These are phyloP conservation scores for Magnaporthiopsis incrustans DNA, from an alignment of 2,329 filamentous ascomycete genomes.

Conservation along the genomic window DNA sequence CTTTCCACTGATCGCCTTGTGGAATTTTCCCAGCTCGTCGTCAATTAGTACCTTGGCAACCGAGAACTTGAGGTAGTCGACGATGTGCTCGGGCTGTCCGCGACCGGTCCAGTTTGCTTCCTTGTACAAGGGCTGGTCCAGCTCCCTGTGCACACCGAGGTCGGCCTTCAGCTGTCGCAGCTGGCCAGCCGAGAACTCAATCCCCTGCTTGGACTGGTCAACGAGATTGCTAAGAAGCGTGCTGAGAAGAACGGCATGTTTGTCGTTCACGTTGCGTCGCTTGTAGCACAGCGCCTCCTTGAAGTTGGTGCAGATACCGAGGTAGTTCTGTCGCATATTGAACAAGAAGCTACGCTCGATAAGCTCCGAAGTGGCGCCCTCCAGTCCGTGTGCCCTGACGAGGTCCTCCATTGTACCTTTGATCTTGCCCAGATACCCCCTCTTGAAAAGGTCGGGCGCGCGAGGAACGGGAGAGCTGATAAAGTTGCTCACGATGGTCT, in stretches of 20 bases:
- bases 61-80: constrained; percentile 54
- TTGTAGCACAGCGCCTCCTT: constrained; percentile 58
- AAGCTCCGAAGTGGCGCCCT: constrained; percentile 33
- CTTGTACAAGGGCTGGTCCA: constrained; percentile 37
- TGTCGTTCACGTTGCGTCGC: constrained; percentile 38
- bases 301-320: constrained; percentile 57
- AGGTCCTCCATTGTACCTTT: constrained; percentile 38
- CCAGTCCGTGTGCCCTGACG: constrained; percentile 11
- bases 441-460: constrained; percentile 33
- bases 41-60: constrained; percentile 37
- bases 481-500: constrained; percentile 57
- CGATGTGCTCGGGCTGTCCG: constrained; percentile 37
- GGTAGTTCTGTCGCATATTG: constrained; percentile 43
- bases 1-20: constrained; percentile 15
- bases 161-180: constrained; percentile 30
- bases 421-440: constrained; percentile 43
- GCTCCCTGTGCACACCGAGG: constrained; percentile 11
- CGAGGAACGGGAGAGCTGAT: constrained; percentile 45
- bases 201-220: constrained; percentile 49
- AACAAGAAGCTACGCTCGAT: constrained; percentile 48
- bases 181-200: constrained; percentile 34
- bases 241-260: constrained; percentile 39
- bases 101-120: constrained; percentile 21
- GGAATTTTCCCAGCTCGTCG: constrained; percentile 26
- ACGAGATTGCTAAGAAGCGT: constrained; percentile 45